Percentiles rank a stretch among this genome's conserved stretches.
These are phyloP conservation scores for Apiosordaria backusii DNA, from an alignment of 495 filamentous ascomycete genomes.

Conservation along the genomic window DNA sequence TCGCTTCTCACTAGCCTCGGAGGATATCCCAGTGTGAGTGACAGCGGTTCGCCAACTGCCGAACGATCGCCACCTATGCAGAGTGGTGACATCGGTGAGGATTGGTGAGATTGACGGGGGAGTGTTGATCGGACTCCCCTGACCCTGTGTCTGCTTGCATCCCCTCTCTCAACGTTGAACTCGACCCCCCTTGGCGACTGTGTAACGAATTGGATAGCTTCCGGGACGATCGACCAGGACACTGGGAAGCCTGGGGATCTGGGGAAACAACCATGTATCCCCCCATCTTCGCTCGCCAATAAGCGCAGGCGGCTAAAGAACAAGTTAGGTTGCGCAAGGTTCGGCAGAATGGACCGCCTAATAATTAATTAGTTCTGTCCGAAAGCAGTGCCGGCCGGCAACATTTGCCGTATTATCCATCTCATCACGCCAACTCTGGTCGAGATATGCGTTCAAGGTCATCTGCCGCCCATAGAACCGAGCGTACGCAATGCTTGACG, in stretches of 20 bases:
- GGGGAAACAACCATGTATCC: not conserved
- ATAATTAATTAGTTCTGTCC: not conserved
- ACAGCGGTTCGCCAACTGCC: constrained; percentile 2
- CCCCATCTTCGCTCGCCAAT: not conserved
- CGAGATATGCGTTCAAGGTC: not conserved
- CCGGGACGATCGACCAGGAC: not conserved
- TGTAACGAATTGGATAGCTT: constrained; percentile 1
- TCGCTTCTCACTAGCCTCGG: not conserved
- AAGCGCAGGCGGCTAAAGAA: not conserved
- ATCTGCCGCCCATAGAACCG: not conserved
- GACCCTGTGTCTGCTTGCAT: not conserved
- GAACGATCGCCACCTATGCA: not conserved
- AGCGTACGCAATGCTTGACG: constrained; percentile 2
- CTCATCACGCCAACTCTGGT: not conserved
- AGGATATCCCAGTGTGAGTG: not conserved
- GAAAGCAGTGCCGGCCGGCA: not conserved
- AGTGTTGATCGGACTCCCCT: not conserved
- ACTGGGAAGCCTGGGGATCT: not conserved
- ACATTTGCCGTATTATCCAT: not conserved
- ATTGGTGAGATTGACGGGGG: not conserved
- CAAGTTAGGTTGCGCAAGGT: not conserved
- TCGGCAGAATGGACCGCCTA: not conserved
- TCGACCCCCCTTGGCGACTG: not conserved
- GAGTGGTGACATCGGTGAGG: not conserved
- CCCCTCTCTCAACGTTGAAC: not conserved